Evolutionary conservation across 2,329 filamentous ascomycete species (phyloP).

Genomic region (Blastomyces parvus): DNA sequence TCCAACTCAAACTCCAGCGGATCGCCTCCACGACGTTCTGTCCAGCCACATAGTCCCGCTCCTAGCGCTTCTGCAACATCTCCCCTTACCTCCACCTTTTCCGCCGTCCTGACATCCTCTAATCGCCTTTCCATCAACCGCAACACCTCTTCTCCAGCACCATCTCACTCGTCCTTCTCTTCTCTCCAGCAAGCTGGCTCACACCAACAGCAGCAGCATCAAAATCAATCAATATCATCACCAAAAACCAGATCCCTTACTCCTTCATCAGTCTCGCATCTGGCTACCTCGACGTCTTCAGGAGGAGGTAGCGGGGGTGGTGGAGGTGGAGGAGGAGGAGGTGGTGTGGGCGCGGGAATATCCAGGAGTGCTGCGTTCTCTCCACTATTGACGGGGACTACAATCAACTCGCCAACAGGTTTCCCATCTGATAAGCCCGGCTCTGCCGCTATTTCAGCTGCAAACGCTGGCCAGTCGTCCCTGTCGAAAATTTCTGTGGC

Average conservation of each 20-base stretch:
- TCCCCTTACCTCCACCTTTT: conserved; percentile 44
- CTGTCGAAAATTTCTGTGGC: conserved; percentile 90
- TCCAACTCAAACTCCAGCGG: conserved; percentile 33
- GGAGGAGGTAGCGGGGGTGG: conserved; percentile 43
- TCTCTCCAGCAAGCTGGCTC: conserved; percentile 42
- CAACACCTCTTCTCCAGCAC: conserved; percentile 44
- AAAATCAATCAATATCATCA: conserved; percentile 46
- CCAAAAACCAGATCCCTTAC: conserved; percentile 47
- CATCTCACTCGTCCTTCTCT: conserved; percentile 47
- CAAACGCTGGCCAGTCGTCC: conserved; percentile 46
- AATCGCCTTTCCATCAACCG: conserved; percentile 44
- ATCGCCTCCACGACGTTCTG: conserved; percentile 36
- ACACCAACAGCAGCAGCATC: conserved; percentile 42
- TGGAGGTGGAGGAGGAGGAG: conserved; percentile 44
- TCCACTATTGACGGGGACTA: conserved; percentile 49
- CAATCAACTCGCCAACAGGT: conserved; percentile 44
- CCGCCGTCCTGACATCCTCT: conserved; percentile 43
- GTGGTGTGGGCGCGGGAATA: conserved; percentile 46
- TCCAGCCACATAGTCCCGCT: conserved; percentile 41
- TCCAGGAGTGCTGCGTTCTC: conserved; percentile 51
- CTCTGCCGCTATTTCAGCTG: conserved; percentile 29
- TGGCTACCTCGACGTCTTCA: conserved; percentile 48
- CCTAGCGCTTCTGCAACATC: conserved; percentile 43
- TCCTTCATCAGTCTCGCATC: conserved; percentile 45
- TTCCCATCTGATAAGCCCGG: conserved; percentile 42